Base-by-base conservation (phyloP, 441 rosid species). In the Arabidopsis hybrid region DNA sequence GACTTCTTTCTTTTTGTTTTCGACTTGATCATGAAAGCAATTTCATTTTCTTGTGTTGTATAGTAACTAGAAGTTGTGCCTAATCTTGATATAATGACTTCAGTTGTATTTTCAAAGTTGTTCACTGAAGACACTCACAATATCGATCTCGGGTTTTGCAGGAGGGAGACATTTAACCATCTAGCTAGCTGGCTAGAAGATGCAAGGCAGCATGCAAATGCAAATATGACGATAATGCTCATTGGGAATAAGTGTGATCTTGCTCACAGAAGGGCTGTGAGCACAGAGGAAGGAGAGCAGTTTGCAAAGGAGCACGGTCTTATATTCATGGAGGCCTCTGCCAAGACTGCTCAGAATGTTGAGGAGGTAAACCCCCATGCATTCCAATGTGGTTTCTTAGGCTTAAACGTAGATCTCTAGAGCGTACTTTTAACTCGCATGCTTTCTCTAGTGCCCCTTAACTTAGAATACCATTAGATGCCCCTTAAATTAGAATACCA, bases 241-340 rank as follows among this genome's bases (percentile, higher is more conserved):
- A 91, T 95, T 49, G 99, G 97, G 66, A 92, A 95, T 65, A 95
- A 95, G 85, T 88, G 88, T 80, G 99, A 95, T 81, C 98, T 95
- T 80, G 89, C 97, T 75, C 98, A 93, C 77, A 85, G 99, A 79
- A 88, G 99, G 79, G 99, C 98, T 1, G 97, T 95, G 32, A 88
- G 89, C 80, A 88, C 92, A 0, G 98, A 91, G 86, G 98, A 95
- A 85, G 99, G 99, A 5, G 96, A 92, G 67, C 97, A 92, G 65
- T 95, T 95, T 79, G 99, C 99, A 8, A 95, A 80, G 83, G 99
- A 95, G 81, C 87, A 95, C 70, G 98, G 99, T 17, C 85, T 95
- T 82, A 92, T 95, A 49, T 95, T 95, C 83, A 95, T 92, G 98
- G 99, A 95, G 75, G 98, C 99, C 71, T 95, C 99, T 50, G 99